Evolutionary conservation across 805 yeast species (phyloP).

Genomic region (Yarrowia divulgata): DNA sequence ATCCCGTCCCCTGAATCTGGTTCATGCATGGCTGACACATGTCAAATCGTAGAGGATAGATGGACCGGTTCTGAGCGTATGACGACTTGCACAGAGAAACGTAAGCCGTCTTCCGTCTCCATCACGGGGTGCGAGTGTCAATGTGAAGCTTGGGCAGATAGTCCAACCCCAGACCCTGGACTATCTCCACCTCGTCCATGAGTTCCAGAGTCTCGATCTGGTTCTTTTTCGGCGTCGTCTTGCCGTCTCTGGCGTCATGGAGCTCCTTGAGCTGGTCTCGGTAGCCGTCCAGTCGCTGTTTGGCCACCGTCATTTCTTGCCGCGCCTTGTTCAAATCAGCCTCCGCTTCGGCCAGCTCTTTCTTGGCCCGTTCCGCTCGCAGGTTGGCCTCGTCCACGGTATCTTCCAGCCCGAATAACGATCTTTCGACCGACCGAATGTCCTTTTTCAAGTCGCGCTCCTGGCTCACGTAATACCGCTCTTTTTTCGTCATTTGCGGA

Average conservation of each 20-base stretch:
- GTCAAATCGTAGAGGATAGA: not conserved
- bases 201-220: constrained; percentile 11
- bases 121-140: not conserved
- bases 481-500: constrained; percentile 5
- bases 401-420: constrained; percentile 13
- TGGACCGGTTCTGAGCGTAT: too few relatives aligned
- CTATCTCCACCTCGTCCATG: constrained; percentile 2
- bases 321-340: constrained; percentile 10
- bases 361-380: constrained; percentile 8
- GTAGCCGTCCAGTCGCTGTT: constrained; percentile 5
- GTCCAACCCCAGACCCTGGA: constrained; percentile 4
- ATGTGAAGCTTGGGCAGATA: not conserved
- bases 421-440: constrained; percentile 1
- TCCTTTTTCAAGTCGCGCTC: constrained; percentile 27
- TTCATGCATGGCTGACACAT: not conserved
- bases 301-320: not conserved
- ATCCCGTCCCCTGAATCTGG: too few relatives aligned
- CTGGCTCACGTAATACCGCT: constrained; percentile 27
- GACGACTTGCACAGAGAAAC: too few relatives aligned
- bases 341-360: constrained; percentile 20
- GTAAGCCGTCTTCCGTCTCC: too few relatives aligned
- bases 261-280: constrained; percentile 8
- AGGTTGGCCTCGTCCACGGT: not conserved
- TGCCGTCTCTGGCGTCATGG: constrained; percentile 12
- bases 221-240: constrained; percentile 8